Base-by-base conservation (phyloP, 805 yeast genomes). In the Ogataea populi-albae region DNA sequence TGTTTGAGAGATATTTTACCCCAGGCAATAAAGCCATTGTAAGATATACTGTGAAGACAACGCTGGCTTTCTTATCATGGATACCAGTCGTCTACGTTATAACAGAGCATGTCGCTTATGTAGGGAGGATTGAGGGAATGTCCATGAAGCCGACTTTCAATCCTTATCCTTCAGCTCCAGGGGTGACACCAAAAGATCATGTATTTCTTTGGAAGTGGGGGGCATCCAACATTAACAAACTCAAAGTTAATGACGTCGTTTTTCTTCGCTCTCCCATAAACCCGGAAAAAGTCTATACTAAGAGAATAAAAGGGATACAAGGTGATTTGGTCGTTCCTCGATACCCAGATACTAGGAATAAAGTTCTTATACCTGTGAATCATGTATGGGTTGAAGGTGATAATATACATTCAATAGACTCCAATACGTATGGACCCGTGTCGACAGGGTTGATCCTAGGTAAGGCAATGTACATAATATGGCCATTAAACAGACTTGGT, bases 341-440 rank as follows among this genome's bases (percentile, higher is more conserved):
- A 37, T 63, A 69, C 26, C 81, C 80, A 16, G 86, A 86, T 52
- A 87, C 94, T 5, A 71, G 79, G 52, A 64, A 68, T 2, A 61
- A 66, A 28, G 79, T 81, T 4, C 59, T 63, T 22, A 65, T 91
- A 2, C 96, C 96, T 2, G 62, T 83, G 36, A 81, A 79, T 50
- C 97, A 91, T 55, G 49, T 86, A 5, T 91, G 97, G 97, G 88
- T 88, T 0, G 97, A 91, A 57, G 98, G 98, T 5, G 98, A 91
- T 58, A 88, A 86, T 55, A 60, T 75, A 11, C 91, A 82, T 51
- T 81, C 95, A 1, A 65, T 88, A 2, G 98, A 91, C 61, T 80
- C 91, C 34, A 89, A 88, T 57, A 74, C 71, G 6, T 91, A 85
- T 64, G 98, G 98, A 0, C 95, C 97, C 0, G 73, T 91, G 1